Evolutionary conservation across 148 eudicot genomes (phyloP).

Genomic region (Amaranthus palmeri): DNA sequence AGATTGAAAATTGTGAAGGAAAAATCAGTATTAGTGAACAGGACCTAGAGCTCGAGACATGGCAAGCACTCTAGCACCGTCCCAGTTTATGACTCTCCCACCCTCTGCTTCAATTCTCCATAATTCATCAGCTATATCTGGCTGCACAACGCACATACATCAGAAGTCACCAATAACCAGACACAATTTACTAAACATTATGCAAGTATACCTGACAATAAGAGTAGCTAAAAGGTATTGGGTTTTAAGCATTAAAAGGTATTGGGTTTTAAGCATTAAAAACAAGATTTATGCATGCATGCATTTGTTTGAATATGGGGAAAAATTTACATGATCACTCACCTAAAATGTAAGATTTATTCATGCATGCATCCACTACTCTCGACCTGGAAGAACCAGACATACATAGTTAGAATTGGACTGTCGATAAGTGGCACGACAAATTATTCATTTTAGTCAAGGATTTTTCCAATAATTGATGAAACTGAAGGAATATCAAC

Average conservation of each 20-base stretch:
- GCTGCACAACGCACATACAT: constrained; percentile 44
- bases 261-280: background rate
- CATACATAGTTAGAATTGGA: no score
- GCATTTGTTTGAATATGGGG: background rate
- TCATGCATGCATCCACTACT: no score
- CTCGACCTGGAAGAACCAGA: no score
- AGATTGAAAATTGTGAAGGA: background rate
- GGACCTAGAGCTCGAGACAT: constrained; percentile 81
- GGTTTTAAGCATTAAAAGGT: no score
- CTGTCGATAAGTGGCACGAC: no score
- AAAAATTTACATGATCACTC: background rate
- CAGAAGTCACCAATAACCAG: no score
- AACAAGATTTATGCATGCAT: background rate
- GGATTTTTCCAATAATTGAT: no score
- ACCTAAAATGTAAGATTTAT: background rate
- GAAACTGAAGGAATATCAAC: no score
- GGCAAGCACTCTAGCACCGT: constrained; percentile 78
- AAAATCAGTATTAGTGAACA: constrained; percentile 5
- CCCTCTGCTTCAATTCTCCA: constrained; percentile 60
- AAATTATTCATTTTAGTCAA: no score
- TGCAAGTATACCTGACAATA: background rate
- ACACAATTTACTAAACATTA: constrained; percentile 1
- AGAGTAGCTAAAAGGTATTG: background rate
- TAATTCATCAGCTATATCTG: constrained; percentile 72
- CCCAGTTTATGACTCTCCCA: constrained; percentile 71